phyloP scores from a whole-genome alignment of 805 yeast genomes.

The Saccharomyces paradoxus region DNA sequence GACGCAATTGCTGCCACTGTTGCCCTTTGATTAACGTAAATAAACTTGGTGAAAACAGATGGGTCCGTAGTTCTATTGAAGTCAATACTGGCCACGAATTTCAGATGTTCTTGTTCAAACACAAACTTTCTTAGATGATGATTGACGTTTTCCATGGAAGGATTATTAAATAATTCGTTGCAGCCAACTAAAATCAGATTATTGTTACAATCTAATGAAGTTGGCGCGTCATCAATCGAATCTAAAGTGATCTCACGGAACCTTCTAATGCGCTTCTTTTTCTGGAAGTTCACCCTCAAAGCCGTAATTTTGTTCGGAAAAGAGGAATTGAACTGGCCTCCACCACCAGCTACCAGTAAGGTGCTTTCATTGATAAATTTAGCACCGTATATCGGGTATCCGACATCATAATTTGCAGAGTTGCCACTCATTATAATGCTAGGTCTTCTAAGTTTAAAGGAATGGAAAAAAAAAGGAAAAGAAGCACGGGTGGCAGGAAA shows the following conservation, averaged over 20 bases:
- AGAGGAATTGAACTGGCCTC: constrained; percentile 89
- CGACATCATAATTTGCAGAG: constrained; percentile 31
- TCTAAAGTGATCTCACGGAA: constrained; percentile 55
- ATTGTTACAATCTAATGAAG: constrained; percentile 54
- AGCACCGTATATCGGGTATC: constrained; percentile 78
- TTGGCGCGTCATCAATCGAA: constrained; percentile 77
- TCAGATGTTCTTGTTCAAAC: constrained; percentile 52
- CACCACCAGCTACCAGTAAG: constrained; percentile 81
- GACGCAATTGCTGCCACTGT: constrained; percentile 61
- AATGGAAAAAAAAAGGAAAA: not conserved
- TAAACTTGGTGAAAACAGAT: constrained; percentile 52
- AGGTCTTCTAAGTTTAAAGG: no score
- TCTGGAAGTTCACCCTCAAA: constrained; percentile 47
- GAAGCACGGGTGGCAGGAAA: not conserved
- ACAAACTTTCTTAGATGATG: constrained; percentile 64
- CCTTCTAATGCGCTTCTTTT: constrained; percentile 41
- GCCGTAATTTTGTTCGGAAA: constrained; percentile 77
- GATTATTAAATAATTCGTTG: constrained; percentile 55
- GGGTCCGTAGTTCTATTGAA: constrained; percentile 38
- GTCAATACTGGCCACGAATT: constrained; percentile 54
- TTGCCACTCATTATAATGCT: not conserved
- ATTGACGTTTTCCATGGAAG: constrained; percentile 50
- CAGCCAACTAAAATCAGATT: constrained; percentile 60
- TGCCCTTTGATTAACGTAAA: constrained; percentile 51
- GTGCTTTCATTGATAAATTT: constrained; percentile 54